A percentile compares a stretch with the other conserved stretches of the same genome.
Evolutionary conservation across 2,329 filamentous ascomycete species (phyloP).

Genomic region (Alternaria sp.): DNA sequence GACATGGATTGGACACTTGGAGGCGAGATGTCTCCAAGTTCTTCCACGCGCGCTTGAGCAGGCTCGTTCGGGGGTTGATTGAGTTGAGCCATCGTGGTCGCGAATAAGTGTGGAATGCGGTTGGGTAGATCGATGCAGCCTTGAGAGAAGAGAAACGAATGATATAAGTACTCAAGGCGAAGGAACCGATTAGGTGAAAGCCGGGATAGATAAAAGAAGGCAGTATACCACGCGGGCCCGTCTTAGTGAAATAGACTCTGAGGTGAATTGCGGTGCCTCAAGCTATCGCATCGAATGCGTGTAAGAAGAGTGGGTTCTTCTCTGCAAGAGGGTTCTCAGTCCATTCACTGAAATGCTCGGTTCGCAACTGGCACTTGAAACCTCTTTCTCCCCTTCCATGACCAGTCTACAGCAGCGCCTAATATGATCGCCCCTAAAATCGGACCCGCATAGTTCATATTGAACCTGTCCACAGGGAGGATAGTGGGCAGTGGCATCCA

Average conservation of each 20-base stretch:
- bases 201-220: not conserved
- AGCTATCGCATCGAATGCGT: not conserved
- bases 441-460: conserved; percentile 40
- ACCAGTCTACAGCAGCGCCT: conserved; percentile 31
- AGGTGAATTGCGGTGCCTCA: not conserved
- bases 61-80: not conserved
- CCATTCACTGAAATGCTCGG: not conserved
- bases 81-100: not conserved
- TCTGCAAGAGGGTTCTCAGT: not conserved
- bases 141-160: not conserved
- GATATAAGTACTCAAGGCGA: not conserved
- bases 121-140: not conserved
- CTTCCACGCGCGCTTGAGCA: not conserved
- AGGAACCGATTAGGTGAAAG: not conserved
- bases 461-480: conserved; percentile 23
- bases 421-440: conserved; percentile 28
- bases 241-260: not conserved
- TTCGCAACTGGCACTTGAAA: conserved; percentile 28
- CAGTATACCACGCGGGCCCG: not conserved
- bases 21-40: not conserved
- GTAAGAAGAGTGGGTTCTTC: not conserved
- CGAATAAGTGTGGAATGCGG: not conserved
- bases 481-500: conserved; percentile 36
- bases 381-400: conserved; percentile 29
- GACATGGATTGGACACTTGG: not conserved